Evolutionary conservation across 208 protist species (phyloP).

Genomic region (Ichthyophonus hoferi): DNA sequence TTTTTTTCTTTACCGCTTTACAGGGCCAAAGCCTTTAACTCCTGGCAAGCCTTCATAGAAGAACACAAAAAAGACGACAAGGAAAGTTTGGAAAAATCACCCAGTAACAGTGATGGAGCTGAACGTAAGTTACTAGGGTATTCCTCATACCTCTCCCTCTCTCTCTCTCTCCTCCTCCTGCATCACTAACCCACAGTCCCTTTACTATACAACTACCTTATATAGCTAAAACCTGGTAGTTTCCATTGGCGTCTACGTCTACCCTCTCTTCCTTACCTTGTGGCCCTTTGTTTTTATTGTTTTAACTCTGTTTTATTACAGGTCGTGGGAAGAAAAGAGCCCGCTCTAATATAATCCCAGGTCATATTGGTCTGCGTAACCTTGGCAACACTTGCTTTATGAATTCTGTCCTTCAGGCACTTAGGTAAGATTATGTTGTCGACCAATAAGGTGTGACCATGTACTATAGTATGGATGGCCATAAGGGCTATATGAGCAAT

Average conservation of each 20-base stretch:
- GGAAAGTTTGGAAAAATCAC: background rate
- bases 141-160: too few relatives aligned
- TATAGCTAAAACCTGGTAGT: too few relatives aligned
- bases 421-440: constrained; percentile 72
- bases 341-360: background rate
- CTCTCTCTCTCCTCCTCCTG: too few relatives aligned
- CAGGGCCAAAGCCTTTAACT: constrained; percentile 3
- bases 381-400: constrained; percentile 89
- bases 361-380: constrained; percentile 34
- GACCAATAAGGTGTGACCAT: too few relatives aligned
- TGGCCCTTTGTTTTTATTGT: too few relatives aligned
- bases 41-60: background rate
- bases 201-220: too few relatives aligned
- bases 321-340: background rate
- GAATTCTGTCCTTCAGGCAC: constrained; percentile 87
- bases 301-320: too few relatives aligned
- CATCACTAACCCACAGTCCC: too few relatives aligned
- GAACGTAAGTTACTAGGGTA: too few relatives aligned
- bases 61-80: too few relatives aligned
- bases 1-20: too few relatives aligned
- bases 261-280: too few relatives aligned
- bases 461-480: background rate
- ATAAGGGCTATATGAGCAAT: background rate
- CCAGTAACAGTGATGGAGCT: background rate
- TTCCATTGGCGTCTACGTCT: background rate